Base-by-base conservation (phyloP, 257 asterid species). In the Solanum sitiens region DNA sequence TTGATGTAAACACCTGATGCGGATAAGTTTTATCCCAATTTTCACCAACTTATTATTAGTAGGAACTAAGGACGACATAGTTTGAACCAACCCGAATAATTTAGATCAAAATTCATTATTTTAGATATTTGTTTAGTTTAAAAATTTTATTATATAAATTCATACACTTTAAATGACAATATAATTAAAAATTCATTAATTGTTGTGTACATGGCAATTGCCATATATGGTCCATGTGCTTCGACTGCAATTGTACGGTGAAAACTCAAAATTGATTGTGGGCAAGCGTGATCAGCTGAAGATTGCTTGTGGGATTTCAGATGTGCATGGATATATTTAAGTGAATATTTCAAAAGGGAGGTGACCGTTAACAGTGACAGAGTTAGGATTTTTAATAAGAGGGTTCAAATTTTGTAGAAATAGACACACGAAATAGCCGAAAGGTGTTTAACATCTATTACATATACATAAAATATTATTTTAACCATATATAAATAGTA, bases 271-370 rank as follows among this genome's bases (percentile, higher is more conserved):
- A 83, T 83, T 83, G 42, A 35, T 47, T 10, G 27, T 53, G 50
- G 39, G 33, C 30, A 37, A 47, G 47, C 50, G 70, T 75, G 74
- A 71, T 93, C 92, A 95, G 90, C 95, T 95, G 90, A 97, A 90
- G 92, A 89, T 90, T 37, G 92, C 96, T 7, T 91, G 92, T 82
- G 93, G 93, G 35, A 63, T 63, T n/a, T 63, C 6, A 10, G 71
- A 63, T 63, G 32, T 23, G 71, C 71, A 63, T 63, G 71, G 71
- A 53, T 18, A 53, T 53, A 53, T 8, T 53, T 18, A 18, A 18
- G 63, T 53, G 63, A 53, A 53, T 53, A 53, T 18, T 53, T 53
- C n/a, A 53, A 27, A 27, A 27, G 30, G 30, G 30, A 27, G 30
- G 30, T 27, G 30, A 27, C 1, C 30, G 30, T 27, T n/a, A n/a